phyloP scores from a whole-genome alignment of 805 yeast genomes.

The Saccharomycopsis sp. region DNA sequence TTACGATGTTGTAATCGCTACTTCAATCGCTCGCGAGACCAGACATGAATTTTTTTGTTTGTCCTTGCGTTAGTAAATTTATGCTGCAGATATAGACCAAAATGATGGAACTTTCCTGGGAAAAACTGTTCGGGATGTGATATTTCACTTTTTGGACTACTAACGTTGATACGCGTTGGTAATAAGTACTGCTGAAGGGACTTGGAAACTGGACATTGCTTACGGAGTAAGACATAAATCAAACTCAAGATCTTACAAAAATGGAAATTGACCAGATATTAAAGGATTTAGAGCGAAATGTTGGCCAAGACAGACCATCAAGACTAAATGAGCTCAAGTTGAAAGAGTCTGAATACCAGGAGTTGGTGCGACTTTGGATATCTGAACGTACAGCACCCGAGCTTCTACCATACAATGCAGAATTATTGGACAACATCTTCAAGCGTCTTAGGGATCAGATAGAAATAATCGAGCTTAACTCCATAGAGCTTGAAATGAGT shows the following conservation, averaged over 20 bases:
- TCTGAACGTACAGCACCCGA: constrained; percentile 86
- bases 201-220: too few relatives aligned
- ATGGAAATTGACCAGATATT: constrained; percentile 68
- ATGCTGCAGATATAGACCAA: too few relatives aligned
- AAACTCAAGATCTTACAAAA: constrained; percentile 11
- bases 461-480: constrained; percentile 68
- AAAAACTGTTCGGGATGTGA: too few relatives aligned
- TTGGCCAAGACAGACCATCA: constrained; percentile 28
- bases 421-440: constrained; percentile 51
- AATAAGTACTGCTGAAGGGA: too few relatives aligned
- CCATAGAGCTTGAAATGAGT: constrained; percentile 64
- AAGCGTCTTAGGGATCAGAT: constrained; percentile 59
- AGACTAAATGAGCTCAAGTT: constrained; percentile 21
- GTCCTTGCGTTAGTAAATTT: too few relatives aligned
- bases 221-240: not conserved
- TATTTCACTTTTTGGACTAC: too few relatives aligned
- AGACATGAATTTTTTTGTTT: too few relatives aligned
- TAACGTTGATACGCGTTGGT: too few relatives aligned
- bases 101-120: too few relatives aligned
- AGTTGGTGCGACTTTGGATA: constrained; percentile 62
- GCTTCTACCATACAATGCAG: constrained; percentile 64
- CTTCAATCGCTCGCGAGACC: too few relatives aligned
- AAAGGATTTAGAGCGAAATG: constrained; percentile 51
- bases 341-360: constrained; percentile 34
- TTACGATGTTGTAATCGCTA: too few relatives aligned